These are phyloP conservation scores for Fusarium pseudoanthophilum DNA, from an alignment of 2,329 filamentous ascomycete species.

Conservation along the genomic window DNA sequence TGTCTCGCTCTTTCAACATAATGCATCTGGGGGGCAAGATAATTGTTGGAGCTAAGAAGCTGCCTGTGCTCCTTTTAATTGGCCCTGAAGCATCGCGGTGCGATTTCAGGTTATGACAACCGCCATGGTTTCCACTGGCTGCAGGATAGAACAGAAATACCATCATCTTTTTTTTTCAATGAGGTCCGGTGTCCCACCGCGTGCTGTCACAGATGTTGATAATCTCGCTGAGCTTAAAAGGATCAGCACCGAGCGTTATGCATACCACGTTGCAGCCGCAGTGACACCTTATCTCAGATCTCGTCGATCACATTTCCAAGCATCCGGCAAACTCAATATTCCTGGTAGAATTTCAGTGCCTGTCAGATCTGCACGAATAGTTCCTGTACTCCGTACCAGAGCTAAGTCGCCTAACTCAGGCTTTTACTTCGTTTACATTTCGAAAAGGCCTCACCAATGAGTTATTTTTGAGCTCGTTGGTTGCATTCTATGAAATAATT, in stretches of 20 bases:
- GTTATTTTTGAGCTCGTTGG: neutral
- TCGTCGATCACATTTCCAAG: neutral
- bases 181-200: neutral
- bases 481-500: neutral
- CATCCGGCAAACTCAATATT: neutral
- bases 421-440: neutral
- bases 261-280: neutral
- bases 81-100: neutral
- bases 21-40: neutral
- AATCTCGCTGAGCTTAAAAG: neutral
- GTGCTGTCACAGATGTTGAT: neutral
- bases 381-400: neutral
- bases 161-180: slow-evolving; percentile 10
- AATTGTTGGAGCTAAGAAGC: neutral
- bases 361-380: neutral
- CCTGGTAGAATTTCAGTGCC: neutral
- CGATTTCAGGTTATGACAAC: slow-evolving; percentile 9
- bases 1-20: slow-evolving; percentile 75
- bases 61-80: neutral
- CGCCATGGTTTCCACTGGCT: neutral
- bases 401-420: neutral
- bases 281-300: neutral
- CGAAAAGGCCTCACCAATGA: neutral
- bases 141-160: slow-evolving; percentile 34
- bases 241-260: neutral